Conservation (phyloP, 495 filamentous ascomycete genomes). For the Cetradonia linearis region DNA sequence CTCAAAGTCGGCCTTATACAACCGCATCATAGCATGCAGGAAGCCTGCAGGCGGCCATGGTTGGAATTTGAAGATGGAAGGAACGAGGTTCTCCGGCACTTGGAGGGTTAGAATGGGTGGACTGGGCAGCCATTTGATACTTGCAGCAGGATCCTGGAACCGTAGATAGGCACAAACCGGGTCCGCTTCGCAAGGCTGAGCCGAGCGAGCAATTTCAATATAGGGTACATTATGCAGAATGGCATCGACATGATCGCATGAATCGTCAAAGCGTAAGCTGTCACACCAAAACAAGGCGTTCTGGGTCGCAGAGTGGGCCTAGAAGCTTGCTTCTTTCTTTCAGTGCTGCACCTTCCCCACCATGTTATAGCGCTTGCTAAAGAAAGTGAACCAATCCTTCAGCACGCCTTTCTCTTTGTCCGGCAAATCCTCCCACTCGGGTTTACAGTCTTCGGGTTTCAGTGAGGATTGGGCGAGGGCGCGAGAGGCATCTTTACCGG, state of each 20-base stretch:
- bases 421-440: constrained; percentile 74
- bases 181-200: constrained; percentile 3
- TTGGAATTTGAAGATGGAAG: too few relatives aligned
- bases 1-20: background rate
- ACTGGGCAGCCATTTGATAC: too few relatives aligned
- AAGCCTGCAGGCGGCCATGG: background rate
- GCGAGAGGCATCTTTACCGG: constrained; percentile 86
- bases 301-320: background rate
- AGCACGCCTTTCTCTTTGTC: constrained; percentile 83
- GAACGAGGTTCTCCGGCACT: constrained; percentile 13
- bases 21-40: constrained; percentile 1
- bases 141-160: background rate
- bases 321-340: background rate
- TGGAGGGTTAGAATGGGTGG: background rate
- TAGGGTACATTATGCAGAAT: constrained; percentile 3
- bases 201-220: background rate
- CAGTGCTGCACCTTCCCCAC: constrained; percentile 59
- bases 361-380: constrained; percentile 90
- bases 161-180: background rate
- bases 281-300: constrained; percentile 13
- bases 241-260: background rate
- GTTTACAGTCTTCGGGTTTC: constrained; percentile 69
- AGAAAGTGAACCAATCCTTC: constrained; percentile 90
- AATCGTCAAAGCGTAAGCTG: constrained; percentile 12
- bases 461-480: constrained; percentile 79